Evolutionary conservation across 2,329 filamentous ascomycete genomes (phyloP).

Genomic region (Cryphonectria carpinicola): DNA sequence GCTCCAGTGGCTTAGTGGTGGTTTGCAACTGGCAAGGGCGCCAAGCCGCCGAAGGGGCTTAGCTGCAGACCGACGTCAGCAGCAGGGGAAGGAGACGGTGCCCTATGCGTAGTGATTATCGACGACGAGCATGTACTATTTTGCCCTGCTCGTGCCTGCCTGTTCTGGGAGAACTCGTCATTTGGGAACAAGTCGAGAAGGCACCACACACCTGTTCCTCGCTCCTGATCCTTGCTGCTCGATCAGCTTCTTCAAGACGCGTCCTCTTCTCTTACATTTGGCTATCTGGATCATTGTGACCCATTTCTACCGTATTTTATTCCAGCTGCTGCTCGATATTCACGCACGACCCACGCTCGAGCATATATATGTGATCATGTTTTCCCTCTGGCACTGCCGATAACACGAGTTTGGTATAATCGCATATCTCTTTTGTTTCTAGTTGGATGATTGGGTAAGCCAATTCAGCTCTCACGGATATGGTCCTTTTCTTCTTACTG

Average conservation of each 20-base stretch:
- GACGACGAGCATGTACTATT: background rate
- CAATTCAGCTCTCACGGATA: background rate
- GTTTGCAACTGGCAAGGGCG: background rate
- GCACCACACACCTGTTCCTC: background rate
- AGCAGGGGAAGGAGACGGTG: background rate
- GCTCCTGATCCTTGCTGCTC: background rate
- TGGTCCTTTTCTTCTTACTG: background rate
- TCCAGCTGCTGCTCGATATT: background rate
- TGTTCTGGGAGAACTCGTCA: background rate
- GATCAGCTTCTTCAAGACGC: background rate
- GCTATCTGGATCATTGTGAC: background rate
- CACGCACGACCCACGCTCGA: background rate
- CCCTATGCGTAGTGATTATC: background rate
- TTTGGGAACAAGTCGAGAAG: background rate
- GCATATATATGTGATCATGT: background rate
- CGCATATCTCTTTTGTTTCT: background rate
- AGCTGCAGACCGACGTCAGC: background rate
- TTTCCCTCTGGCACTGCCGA: background rate
- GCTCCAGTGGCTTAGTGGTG: too few relatives aligned
- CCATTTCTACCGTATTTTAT: too few relatives aligned
- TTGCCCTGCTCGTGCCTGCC: too few relatives aligned
- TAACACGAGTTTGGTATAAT: background rate
- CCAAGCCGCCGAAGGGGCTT: background rate
- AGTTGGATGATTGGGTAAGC: background rate
- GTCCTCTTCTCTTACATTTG: background rate